Percentiles rank a stretch among this genome's conserved stretches.
These are phyloP conservation scores for Aspergillus tamarii DNA, from an alignment of 2,329 filamentous ascomycete species.

Conservation along the genomic window DNA sequence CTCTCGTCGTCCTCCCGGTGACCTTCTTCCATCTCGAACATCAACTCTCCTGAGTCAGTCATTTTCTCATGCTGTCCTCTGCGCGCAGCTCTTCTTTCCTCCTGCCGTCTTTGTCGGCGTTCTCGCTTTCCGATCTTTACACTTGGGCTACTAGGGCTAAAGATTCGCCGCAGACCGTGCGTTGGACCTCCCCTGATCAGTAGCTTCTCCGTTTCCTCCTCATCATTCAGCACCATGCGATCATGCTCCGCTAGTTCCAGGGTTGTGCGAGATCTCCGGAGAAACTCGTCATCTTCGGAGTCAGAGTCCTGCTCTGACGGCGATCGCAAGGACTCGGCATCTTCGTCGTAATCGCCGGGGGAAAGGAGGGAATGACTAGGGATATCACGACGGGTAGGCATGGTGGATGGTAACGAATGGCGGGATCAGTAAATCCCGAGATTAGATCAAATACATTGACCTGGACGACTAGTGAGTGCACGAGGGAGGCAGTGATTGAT, in stretches of 20 bases:
- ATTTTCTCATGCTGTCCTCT: constrained; percentile 56
- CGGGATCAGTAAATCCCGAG: not conserved
- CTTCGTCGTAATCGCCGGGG: constrained; percentile 67
- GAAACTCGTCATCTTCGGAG: constrained; percentile 73
- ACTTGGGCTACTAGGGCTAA: constrained; percentile 50
- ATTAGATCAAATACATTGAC: not conserved
- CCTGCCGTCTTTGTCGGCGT: constrained; percentile 55
- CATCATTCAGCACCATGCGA: constrained; percentile 71
- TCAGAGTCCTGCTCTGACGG: constrained; percentile 71
- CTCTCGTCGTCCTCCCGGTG: constrained; percentile 60
- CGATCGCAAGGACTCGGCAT: constrained; percentile 68
- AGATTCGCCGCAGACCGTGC: constrained; percentile 43
- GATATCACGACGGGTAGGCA: constrained; percentile 29
- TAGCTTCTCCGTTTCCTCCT: constrained; percentile 63
- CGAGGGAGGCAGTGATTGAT: not conserved
- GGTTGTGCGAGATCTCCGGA: constrained; percentile 68
- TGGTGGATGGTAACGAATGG: constrained; percentile 16
- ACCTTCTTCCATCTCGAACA: constrained; percentile 91
- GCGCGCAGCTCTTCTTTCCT: constrained; percentile 40
- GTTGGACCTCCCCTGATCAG: constrained; percentile 45
- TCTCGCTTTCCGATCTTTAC: constrained; percentile 55
- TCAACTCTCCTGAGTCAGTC: constrained; percentile 72
- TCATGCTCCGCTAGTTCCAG: constrained; percentile 72
- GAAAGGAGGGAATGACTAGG: constrained; percentile 59
- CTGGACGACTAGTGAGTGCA: not conserved